These are phyloP conservation scores for Eustoma russellianum DNA, from an alignment of 257 asterid genomes.

Conservation along the genomic window DNA sequence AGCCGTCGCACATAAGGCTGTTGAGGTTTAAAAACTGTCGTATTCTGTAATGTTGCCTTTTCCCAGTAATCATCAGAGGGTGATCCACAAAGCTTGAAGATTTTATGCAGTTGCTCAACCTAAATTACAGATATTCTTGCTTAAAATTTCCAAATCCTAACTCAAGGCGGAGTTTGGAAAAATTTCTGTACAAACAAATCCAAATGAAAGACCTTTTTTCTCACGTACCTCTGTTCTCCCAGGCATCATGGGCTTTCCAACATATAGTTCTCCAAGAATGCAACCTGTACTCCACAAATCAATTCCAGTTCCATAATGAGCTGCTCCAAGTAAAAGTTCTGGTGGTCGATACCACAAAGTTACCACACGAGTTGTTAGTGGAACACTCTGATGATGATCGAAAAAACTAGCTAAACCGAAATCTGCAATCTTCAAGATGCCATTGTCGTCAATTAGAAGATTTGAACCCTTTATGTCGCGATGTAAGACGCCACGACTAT, in stretches of 20 bases:
- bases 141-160: background rate
- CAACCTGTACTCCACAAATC: slow-evolving; percentile 95
- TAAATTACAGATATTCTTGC: slow-evolving; percentile 18
- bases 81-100: slow-evolving; percentile 87
- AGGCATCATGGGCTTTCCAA: slow-evolving; percentile 88
- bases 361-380: slow-evolving; percentile 88
- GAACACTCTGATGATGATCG: slow-evolving; percentile 38
- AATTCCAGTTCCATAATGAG: slow-evolving; percentile 71
- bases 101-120: slow-evolving; percentile 92
- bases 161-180: too few species aligned
- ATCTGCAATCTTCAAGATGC: slow-evolving; percentile 84
- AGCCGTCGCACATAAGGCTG: slow-evolving; percentile 63
- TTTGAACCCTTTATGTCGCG: slow-evolving; percentile 90
- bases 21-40: slow-evolving; percentile 57
- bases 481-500: slow-evolving; percentile 67
- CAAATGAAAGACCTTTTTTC: too few species aligned
- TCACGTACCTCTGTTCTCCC: slow-evolving; percentile 87
- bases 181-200: too few species aligned
- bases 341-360: slow-evolving; percentile 98
- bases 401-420: slow-evolving; percentile 83
- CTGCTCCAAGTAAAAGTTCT: slow-evolving; percentile 86
- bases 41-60: slow-evolving; percentile 56
- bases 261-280: slow-evolving; percentile 76
- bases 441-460: slow-evolving; percentile 65
- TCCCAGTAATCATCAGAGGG: slow-evolving; percentile 87